These are phyloP conservation scores for Dactylonectria estremocensis DNA, from an alignment of 2,329 filamentous ascomycete species.

Conservation along the genomic window DNA sequence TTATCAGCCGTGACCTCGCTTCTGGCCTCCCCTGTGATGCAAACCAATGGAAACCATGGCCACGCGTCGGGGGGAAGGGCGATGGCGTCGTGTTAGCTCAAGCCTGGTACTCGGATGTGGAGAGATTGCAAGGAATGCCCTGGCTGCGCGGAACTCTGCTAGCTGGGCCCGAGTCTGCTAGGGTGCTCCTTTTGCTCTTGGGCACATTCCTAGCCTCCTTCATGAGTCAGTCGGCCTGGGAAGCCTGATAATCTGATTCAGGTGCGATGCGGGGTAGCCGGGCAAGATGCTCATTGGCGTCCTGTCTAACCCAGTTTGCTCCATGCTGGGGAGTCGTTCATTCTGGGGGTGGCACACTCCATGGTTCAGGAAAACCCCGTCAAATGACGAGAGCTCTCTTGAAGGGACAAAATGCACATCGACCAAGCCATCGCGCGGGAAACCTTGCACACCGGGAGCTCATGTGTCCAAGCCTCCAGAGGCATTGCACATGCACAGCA, in stretches of 20 bases:
- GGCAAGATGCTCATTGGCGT: slow-evolving; percentile 1
- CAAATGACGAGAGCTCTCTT: neutral
- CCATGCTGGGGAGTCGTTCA: neutral
- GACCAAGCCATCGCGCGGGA: neutral
- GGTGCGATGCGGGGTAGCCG: slow-evolving; percentile 12
- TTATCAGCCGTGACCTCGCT: neutral
- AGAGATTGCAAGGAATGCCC: slow-evolving; percentile 20
- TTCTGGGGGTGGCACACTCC: slow-evolving; percentile 1
- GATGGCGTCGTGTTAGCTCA: slow-evolving; percentile 28
- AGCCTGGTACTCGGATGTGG: slow-evolving; percentile 15
- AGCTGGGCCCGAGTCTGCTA: neutral
- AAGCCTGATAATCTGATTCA: slow-evolving; percentile 32
- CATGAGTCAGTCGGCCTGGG: slow-evolving; percentile 24
- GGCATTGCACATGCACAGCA: neutral
- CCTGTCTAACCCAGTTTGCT: neutral
- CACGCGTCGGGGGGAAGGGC: slow-evolving; percentile 3
- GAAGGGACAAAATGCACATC: neutral
- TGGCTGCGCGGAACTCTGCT: slow-evolving; percentile 11
- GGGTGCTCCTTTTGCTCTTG: neutral
- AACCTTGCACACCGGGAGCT: neutral
- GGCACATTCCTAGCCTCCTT: slow-evolving; percentile 14
- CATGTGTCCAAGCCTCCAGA: neutral
- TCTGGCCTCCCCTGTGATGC: neutral
- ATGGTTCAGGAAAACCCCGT: neutral
- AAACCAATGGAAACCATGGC: slow-evolving; percentile 24